Base-by-base conservation (phyloP, 352 stramenopile species). In the Hyaloperonospora arabidopsidis region DNA sequence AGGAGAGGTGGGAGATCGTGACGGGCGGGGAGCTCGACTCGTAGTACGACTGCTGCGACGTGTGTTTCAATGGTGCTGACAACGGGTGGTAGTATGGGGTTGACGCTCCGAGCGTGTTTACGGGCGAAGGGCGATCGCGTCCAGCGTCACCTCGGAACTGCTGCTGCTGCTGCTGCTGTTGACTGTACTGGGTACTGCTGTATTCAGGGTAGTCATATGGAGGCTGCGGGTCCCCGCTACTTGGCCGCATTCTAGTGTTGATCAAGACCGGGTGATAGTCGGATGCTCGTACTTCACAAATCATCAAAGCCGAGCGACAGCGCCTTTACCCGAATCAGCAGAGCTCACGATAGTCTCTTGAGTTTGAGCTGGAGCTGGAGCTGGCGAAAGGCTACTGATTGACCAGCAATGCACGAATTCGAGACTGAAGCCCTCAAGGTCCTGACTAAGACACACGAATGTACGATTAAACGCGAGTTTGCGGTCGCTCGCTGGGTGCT, bases 191-290 rank as follows among this genome's bases (percentile, higher is more conserved):
- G 29, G 57, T 45, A 51, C 46, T 65, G 56, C 63, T 53, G 32
- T 66, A 44, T 21, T 71, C 61, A 36, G 64, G 19, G 52, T 62
- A 59, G 17, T 71, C 38, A 8, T 32, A 32, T 8, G 25, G 25
- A 41, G 50, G 34, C 51, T 62, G 55, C n/a, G 62, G 59, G 29
- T 54, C 52, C n/a, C 53, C 63, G 47, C 49, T 41, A 57, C 51
- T 59, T 61, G 63, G 63, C 59, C 67, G 63, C 63, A 72, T 72
- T 45, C 54, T 67, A 21, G 52, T 63, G 65, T 68, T 65, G 59
- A 66, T 72, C 54, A 71, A 71, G 63, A 40, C 38, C 57, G 63
- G 21, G 51, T 68, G 54, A 72, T 68, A 65, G 47, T 62, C 49
- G 67, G 59, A 40, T 39, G 47, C 22, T 58, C 48, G 63, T 6